Base-by-base conservation (phyloP, 306 rosid species). In the Begonia peltatifolia region DNA sequence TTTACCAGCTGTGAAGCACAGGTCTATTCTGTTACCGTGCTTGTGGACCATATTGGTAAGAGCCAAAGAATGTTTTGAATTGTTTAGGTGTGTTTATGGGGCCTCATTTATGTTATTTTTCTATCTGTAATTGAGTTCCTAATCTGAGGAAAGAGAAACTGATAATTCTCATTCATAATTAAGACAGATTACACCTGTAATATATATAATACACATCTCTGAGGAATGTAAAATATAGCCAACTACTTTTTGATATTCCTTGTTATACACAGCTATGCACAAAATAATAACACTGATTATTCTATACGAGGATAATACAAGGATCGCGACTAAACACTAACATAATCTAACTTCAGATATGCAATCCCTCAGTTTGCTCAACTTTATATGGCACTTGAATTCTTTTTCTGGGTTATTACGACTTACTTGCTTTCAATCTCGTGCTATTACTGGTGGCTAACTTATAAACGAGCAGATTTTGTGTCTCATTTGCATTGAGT, bases 1-100 rank as follows among this genome's bases (percentile, higher is more conserved):
- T 56, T 64, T 69, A 64, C 81, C 95, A 42, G 95, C 95, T 62
- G 56, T 90, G 68, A 90, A 80, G 79, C 97, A 90, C 84, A 81
- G 68, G 57, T 76, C 85, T 23, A 69, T 76, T 62, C 75, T 85
- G 72, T 71, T 68, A 63, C 90, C 94, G 44, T 90, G 97, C 80
- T 76, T 90, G 60, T 69, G 57, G 67, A 67, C 72, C 53, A 42
- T 90, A 79, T 67, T 83, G 97, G 97, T 90, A 83, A 78, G 84
- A 62, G 61, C 70, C 63, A 57, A 59, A 60, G 47, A 72, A 59
- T 71, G 66, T 73, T 63, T 47, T 53, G 58, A 12, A 56, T 50
- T 35, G 38, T 5, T 30, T 30, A 30, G 38, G 38, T 30, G 38
- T 30, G 38, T 12, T 52, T 62, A 43, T 58, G 41, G 18, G 6